phyloP scores from a whole-genome alignment of 148 eudicot species.

The Chenopodium suecicum region DNA sequence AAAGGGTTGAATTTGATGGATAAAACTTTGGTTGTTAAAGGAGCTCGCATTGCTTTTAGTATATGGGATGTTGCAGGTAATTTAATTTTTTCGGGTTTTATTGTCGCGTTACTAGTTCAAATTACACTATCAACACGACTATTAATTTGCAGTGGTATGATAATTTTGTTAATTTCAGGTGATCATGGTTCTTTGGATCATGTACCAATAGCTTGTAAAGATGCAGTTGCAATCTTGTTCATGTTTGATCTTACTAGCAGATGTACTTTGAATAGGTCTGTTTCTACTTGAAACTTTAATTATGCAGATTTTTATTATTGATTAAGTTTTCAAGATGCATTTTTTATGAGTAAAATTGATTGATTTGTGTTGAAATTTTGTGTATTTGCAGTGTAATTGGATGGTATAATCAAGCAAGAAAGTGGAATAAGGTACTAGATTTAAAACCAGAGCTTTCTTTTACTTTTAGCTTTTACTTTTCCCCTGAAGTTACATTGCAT shows the following conservation, averaged over 20 bases:
- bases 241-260: constrained; percentile 91
- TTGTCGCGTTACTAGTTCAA: too few relatives aligned
- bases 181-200: constrained; percentile 55
- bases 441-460: not conserved
- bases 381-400: constrained; percentile 56
- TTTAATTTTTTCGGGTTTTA: not conserved
- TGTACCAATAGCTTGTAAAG: constrained; percentile 82
- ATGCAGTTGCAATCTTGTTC: constrained; percentile 72
- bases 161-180: constrained; percentile 32
- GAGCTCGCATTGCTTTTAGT: constrained; percentile 78
- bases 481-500: not conserved
- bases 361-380: not conserved
- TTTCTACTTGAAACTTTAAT: not conserved
- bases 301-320: not conserved
- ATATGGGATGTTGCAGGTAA: constrained; percentile 97
- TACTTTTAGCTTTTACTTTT: not conserved
- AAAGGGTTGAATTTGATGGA: constrained; percentile 81
- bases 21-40: constrained; percentile 56
- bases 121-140: too few relatives aligned
- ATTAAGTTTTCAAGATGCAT: not conserved
- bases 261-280: constrained; percentile 66
- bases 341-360: not conserved
- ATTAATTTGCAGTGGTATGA: not conserved
- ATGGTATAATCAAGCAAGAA: constrained; percentile 76
- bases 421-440: constrained; percentile 64